phyloP scores from a whole-genome alignment of 495 filamentous ascomycete species.

The Penicillium macrosclerotiorum region DNA sequence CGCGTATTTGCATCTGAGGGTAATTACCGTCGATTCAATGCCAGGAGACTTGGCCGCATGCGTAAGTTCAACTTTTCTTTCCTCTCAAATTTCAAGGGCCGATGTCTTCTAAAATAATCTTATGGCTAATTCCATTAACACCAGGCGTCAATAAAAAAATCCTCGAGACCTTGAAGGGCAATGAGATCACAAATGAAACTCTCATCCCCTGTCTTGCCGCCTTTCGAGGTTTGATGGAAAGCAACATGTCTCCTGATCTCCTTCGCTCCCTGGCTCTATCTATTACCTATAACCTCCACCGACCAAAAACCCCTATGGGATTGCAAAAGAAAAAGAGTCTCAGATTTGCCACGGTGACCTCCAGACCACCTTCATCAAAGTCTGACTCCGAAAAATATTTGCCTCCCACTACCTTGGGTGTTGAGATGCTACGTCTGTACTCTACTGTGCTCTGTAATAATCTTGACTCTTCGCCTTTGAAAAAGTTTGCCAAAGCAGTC shows the following conservation, averaged over 20 bases:
- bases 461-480: conserved; percentile 60
- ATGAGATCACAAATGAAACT: conserved; percentile 67
- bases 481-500: conserved; percentile 89
- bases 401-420: conserved; percentile 57
- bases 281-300: conserved; percentile 88
- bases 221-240: conserved; percentile 73
- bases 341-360: conserved; percentile 30
- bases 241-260: conserved; percentile 75
- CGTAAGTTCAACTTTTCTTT: conserved; percentile 55
- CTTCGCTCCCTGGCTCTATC: conserved; percentile 87
- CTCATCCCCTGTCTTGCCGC: conserved; percentile 73
- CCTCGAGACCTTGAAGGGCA: conserved; percentile 83
- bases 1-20: conserved; percentile 76
- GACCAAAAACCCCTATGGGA: conserved; percentile 41
- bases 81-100: too few relatives aligned
- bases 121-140: conserved; percentile 1
- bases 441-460: conserved; percentile 76
- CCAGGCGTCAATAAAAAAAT: conserved; percentile 86
- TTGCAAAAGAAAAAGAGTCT: conserved; percentile 55
- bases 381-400: conserved; percentile 30
- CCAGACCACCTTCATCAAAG: conserved; percentile 24
- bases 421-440: conserved; percentile 78
- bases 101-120: too few relatives aligned
- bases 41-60: conserved; percentile 80
- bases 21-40: conserved; percentile 90